A percentile compares a stretch with the other conserved stretches of the same genome.
Conservation (phyloP, 371 early-diverging fungal genomes). For the Mortierella sp. region DNA sequence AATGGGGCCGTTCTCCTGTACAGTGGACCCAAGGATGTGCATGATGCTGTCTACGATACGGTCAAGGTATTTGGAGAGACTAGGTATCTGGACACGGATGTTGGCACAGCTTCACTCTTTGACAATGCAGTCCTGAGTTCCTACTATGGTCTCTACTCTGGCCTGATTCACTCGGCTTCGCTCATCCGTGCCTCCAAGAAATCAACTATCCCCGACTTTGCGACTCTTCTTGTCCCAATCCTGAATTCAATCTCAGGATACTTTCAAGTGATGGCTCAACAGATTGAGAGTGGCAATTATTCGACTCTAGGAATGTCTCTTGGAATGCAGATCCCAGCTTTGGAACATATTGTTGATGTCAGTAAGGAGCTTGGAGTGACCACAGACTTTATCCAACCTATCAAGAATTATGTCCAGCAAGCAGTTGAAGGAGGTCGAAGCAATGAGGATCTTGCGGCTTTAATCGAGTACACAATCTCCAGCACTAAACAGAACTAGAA, state of each 20-base stretch:
- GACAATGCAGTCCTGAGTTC: constrained; percentile 16
- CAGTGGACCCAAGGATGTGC: constrained; percentile 9
- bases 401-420: not conserved
- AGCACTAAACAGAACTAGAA: not conserved
- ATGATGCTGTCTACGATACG: constrained; percentile 7
- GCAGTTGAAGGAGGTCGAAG: constrained; percentile 4
- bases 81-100: constrained; percentile 5
- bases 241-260: constrained; percentile 7
- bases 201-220: constrained; percentile 1
- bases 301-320: constrained; percentile 5
- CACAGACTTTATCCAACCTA: constrained; percentile 12
- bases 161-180: constrained; percentile 15
- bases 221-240: constrained; percentile 9
- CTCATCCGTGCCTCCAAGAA: constrained; percentile 13
- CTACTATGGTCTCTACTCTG: constrained; percentile 13
- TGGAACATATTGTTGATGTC: constrained; percentile 10
- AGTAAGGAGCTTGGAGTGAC: constrained; percentile 9
- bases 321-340: constrained; percentile 16
- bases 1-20: constrained; percentile 7
- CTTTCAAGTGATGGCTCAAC: constrained; percentile 5
- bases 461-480: not conserved
- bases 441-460: constrained; percentile 5
- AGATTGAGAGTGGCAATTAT: constrained; percentile 14
- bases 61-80: constrained; percentile 2
- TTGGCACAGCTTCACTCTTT: constrained; percentile 11